Conservation (phyloP, 768 basidiomycete species). For the Symmetrospora coprosmae region DNA sequence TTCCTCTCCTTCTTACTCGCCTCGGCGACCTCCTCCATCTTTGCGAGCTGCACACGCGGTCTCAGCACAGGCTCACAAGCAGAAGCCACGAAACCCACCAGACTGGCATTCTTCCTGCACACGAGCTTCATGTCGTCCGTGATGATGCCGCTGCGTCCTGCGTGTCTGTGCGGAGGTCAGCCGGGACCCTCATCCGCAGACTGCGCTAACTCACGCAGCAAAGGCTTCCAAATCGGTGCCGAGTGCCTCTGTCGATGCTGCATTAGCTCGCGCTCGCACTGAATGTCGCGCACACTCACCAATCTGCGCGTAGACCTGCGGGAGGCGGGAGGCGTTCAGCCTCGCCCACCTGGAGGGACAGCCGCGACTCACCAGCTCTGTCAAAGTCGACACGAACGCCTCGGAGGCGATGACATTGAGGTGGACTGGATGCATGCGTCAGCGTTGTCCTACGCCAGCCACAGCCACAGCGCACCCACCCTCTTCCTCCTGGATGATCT, state of each 20-base stretch:
- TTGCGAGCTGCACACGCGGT: too few relatives aligned
- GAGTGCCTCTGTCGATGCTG: neutral
- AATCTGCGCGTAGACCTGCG: conserved; percentile 14
- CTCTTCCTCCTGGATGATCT: too few relatives aligned
- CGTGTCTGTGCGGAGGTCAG: neutral
- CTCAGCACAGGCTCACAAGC: too few relatives aligned
- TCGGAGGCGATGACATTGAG: conserved; percentile 16
- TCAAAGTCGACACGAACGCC: conserved; percentile 9
- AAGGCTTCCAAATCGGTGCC: conserved; percentile 11
- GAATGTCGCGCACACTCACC: neutral
- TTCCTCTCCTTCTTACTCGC: too few relatives aligned
- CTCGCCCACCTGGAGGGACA: neutral
- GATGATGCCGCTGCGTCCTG: neutral
- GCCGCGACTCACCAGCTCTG: conserved; percentile 3
- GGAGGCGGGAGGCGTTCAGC: too few relatives aligned
- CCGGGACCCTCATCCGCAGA: neutral
- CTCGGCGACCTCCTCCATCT: too few relatives aligned
- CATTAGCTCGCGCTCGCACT: neutral
- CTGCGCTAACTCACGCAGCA: neutral
- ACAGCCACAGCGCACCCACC: neutral
- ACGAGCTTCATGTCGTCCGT: conserved; percentile 1
- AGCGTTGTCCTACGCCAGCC: neutral
- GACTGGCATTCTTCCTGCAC: conserved; percentile 3
- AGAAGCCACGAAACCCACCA: too few relatives aligned
- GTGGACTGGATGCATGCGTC: neutral